Percentiles rank a stretch among this genome's conserved stretches.
Evolutionary conservation across 78 protist species (phyloP).

Genomic region (Chrysochromulina parva): DNA sequence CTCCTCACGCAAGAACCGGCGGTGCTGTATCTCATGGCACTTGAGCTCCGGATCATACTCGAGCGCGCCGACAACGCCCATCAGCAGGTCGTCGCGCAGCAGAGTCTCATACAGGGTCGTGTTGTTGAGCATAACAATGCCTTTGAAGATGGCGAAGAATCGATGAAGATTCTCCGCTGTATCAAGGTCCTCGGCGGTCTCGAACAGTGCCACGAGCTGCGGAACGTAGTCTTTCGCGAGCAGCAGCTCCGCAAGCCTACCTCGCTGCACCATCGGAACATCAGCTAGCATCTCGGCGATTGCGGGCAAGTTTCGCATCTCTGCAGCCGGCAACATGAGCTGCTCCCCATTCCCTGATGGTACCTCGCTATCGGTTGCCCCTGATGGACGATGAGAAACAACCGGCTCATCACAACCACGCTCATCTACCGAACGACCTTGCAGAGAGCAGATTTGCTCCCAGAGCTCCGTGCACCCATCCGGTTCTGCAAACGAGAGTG

Average conservation of each 20-base stretch:
- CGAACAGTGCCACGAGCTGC: slow-evolving; percentile 61
- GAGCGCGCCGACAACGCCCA: slow-evolving; percentile 74
- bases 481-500: slow-evolving; percentile 69
- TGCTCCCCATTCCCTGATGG: no score
- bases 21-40: slow-evolving; percentile 48
- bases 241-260: neutral
- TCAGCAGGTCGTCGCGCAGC: slow-evolving; percentile 64
- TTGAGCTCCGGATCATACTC: slow-evolving; percentile 82
- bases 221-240: slow-evolving; percentile 54
- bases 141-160: slow-evolving; percentile 25
- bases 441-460: slow-evolving; percentile 49
- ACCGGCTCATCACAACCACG: no score
- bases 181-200: slow-evolving; percentile 49
- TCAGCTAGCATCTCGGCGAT: neutral
- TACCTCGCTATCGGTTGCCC: no score
- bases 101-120: slow-evolving; percentile 55
- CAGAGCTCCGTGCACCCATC: slow-evolving; percentile 73
- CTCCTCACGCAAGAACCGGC: slow-evolving; percentile 56
- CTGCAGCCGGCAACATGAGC: slow-evolving; percentile 4
- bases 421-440: neutral
- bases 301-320: slow-evolving; percentile 5
- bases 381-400: no score
- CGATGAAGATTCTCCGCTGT: slow-evolving; percentile 24
- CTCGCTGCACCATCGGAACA: neutral
- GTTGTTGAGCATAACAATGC: slow-evolving; percentile 65